Percentiles rank a stretch among this genome's conserved stretches.
Evolutionary conservation across 2,329 filamentous ascomycete species (phyloP).

Genomic region (Diaporthe velutina): DNA sequence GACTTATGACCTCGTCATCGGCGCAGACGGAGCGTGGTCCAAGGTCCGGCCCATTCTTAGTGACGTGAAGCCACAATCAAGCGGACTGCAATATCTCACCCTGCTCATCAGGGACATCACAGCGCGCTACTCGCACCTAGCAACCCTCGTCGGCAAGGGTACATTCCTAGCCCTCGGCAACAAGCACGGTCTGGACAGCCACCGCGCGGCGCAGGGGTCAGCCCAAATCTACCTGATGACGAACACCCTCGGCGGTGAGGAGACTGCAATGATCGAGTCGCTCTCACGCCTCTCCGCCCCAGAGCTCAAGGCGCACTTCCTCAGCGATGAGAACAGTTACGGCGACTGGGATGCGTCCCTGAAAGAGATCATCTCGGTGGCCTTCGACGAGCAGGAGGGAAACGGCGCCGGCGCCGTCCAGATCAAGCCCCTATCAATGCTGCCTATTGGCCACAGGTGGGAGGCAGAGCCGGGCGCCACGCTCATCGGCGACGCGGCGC

Average conservation of each 20-base stretch:
- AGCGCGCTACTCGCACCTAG: slow-evolving; percentile 52
- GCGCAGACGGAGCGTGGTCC: slow-evolving; percentile 57
- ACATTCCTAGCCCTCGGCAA: slow-evolving; percentile 50
- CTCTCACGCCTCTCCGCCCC: slow-evolving; percentile 36
- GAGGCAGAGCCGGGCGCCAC: slow-evolving; percentile 56
- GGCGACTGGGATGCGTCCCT: slow-evolving; percentile 45
- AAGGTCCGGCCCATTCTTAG: slow-evolving; percentile 53
- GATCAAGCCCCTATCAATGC: slow-evolving; percentile 49
- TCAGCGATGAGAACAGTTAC: slow-evolving; percentile 44
- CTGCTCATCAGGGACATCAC: slow-evolving; percentile 51
- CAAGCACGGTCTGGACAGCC: slow-evolving; percentile 53
- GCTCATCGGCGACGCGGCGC: slow-evolving; percentile 67
- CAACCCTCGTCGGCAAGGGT: slow-evolving; percentile 55
- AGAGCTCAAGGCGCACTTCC: slow-evolving; percentile 41
- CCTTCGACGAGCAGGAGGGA: slow-evolving; percentile 45
- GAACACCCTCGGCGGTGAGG: slow-evolving; percentile 44
- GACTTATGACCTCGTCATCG: slow-evolving; percentile 53
- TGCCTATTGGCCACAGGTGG: slow-evolving; percentile 61
- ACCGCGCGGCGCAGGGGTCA: slow-evolving; percentile 48
- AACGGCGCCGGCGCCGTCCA: slow-evolving; percentile 40
- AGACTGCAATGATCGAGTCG: slow-evolving; percentile 31
- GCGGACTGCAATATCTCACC: slow-evolving; percentile 54
- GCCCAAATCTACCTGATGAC: slow-evolving; percentile 49
- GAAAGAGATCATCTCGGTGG: slow-evolving; percentile 46
- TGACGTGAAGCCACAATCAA: slow-evolving; percentile 52